phyloP scores from a whole-genome alignment of 805 yeast species.

The Hanseniaspora guilliermondii region DNA sequence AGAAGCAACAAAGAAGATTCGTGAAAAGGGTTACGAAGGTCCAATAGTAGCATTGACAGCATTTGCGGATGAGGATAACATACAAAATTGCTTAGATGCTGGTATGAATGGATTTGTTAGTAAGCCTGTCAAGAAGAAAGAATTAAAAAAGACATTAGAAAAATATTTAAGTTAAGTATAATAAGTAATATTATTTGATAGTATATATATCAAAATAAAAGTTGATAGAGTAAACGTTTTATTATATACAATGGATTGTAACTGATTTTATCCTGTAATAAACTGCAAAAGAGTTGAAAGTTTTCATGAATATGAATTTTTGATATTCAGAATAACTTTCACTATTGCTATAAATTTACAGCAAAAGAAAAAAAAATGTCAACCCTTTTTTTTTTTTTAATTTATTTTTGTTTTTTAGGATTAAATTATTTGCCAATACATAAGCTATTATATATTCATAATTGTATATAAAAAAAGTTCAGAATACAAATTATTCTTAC shows the following conservation, averaged over 20 bases:
- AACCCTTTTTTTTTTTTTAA: too few relatives aligned
- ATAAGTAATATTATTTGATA: not conserved
- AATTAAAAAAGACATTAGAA: conserved; percentile 43
- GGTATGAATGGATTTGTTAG: conserved; percentile 90
- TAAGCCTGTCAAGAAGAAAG: conserved; percentile 70
- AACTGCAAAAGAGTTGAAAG: too few relatives aligned
- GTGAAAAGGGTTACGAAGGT: conserved; percentile 47
- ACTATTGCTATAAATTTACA: too few relatives aligned
- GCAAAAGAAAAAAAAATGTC: too few relatives aligned
- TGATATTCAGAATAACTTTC: too few relatives aligned
- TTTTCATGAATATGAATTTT: too few relatives aligned
- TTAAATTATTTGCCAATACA: not conserved
- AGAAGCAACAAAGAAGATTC: conserved; percentile 62
- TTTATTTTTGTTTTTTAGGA: too few relatives aligned
- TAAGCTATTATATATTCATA: not conserved
- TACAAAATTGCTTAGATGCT: conserved; percentile 68
- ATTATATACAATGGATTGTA: too few relatives aligned
- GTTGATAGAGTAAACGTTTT: not conserved
- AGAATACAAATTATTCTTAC: not conserved
- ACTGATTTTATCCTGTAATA: too few relatives aligned
- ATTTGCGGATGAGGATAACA: conserved; percentile 85
- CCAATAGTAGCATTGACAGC: conserved; percentile 95
- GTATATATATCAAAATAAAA: not conserved
- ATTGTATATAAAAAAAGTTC: not conserved
- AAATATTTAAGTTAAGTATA: conserved; percentile 21